phyloP scores from a whole-genome alignment of 441 rosid genomes.

The Pelargonium exstipulatum region DNA sequence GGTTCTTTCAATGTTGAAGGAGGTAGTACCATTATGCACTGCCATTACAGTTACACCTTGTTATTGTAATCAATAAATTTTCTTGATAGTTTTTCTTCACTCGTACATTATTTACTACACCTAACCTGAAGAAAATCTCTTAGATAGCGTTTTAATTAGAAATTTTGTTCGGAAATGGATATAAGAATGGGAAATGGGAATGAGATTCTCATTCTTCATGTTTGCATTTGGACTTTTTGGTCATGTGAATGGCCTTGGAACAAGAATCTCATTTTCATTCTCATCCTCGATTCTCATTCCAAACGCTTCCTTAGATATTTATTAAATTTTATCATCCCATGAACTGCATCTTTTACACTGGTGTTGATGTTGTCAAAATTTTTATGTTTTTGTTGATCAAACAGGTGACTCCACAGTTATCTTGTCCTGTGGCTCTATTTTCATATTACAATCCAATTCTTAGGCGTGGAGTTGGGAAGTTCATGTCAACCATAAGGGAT shows the following conservation, averaged over 20 bases:
- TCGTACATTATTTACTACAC: not conserved
- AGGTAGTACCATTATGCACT: conserved; percentile 38
- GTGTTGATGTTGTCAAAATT: no score
- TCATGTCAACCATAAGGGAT: conserved; percentile 57
- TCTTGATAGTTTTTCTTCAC: not conserved
- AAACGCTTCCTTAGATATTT: no score
- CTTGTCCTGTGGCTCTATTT: conserved; percentile 78
- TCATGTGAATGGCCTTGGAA: no score
- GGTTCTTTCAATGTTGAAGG: conserved; percentile 67
- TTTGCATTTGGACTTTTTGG: no score
- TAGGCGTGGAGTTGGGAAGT: conserved; percentile 64
- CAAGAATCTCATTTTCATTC: no score
- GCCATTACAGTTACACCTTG: no score
- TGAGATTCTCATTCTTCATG: no score
- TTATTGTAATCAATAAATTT: not conserved
- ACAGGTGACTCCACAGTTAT: conserved; percentile 69
- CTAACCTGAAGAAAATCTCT: no score
- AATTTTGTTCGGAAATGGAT: no score
- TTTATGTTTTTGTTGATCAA: conserved; percentile 14
- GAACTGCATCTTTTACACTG: not conserved
- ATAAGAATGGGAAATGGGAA: no score
- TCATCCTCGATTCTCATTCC: no score
- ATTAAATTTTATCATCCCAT: not conserved
- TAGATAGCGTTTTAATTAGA: no score
- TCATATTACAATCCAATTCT: conserved; percentile 85